Conservation (phyloP, 1,284 basidiomycete species). For the Clitocybe nebularis region DNA sequence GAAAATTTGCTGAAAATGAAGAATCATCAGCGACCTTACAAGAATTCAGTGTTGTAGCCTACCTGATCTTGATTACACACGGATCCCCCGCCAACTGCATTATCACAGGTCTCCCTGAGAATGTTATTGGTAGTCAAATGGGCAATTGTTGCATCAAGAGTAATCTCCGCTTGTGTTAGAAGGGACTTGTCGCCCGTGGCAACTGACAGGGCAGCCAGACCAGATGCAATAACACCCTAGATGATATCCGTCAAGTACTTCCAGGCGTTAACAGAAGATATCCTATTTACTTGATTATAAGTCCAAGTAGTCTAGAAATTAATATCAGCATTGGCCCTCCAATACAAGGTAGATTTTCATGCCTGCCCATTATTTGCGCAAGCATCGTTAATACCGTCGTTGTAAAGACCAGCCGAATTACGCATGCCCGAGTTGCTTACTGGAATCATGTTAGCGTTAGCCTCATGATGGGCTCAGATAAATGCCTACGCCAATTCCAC, state of each 20-base stretch:
- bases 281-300: constrained; percentile 42
- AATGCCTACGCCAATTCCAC: constrained; percentile 43
- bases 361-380: constrained; percentile 48
- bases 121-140: constrained; percentile 35
- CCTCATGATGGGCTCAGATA: neutral
- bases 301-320: constrained; percentile 45
- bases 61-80: constrained; percentile 49
- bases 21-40: neutral
- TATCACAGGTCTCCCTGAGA: constrained; percentile 50
- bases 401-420: constrained; percentile 43
- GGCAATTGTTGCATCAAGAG: constrained; percentile 45
- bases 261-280: neutral
- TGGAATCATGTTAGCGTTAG: constrained; percentile 18
- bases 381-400: constrained; percentile 41
- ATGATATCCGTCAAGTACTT: neutral
- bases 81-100: constrained; percentile 31
- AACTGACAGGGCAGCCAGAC: constrained; percentile 39
- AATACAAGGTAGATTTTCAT: too few species aligned
- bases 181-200: constrained; percentile 36
- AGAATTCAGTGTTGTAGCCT: constrained; percentile 8
- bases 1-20: constrained; percentile 37
- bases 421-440: constrained; percentile 46
- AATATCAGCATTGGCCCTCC: neutral
- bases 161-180: constrained; percentile 46
- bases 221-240: constrained; percentile 50